Evolutionary conservation across 2,329 filamentous ascomycete genomes (phyloP), one percentile per base, ranked within the genome.

Genomic region (Monilinia polystroma): DNA sequence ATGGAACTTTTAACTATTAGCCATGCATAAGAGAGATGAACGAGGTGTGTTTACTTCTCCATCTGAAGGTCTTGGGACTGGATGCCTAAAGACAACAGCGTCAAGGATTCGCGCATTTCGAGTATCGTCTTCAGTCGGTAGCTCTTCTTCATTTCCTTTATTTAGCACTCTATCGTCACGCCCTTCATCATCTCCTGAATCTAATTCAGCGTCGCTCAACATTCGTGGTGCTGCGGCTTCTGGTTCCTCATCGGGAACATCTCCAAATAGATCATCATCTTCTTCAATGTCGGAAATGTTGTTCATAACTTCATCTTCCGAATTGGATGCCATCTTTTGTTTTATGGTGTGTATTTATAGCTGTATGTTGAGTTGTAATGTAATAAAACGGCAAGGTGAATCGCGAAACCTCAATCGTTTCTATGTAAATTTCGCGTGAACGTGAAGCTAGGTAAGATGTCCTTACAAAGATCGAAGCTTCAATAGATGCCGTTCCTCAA

Each of bases 41-140:
- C 32, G 26, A 16, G 23, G 41, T 53, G 12, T 16, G 54, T 23
- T 67, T 80, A 93, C 90, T 76, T 86, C 85, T 74, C 87, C 87
- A 75, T 93, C 88, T 70, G 84, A 87, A 49, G 89, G 84, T 74
- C 90, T 89, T 18, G 91, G 91, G 18, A 89, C 80, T 62, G 86
- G 83, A 76, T 93, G 91, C 56, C 90, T 84, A 73, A 85, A 87
- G 57, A 92, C 80, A 57, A 86, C 84, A 57, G 89, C 81, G 63
- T 87, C 86, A 79, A 87, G 84, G 64, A 90, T 83, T 63, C 85
- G 80, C 70, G 84, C 84, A 70, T 81, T 76, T 69, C 70, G 69
- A 47, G 66, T 65, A 23, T 77, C 77, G 60, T 81, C 80, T 62
- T 81, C 80, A 18, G 81, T 80, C 12, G 80, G 78, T 7, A 82